A percentile compares a stretch with the other conserved stretches of the same genome.
These are phyloP conservation scores for Elsinoe batatas DNA, from an alignment of 2,329 filamentous ascomycete genomes.

Conservation along the genomic window DNA sequence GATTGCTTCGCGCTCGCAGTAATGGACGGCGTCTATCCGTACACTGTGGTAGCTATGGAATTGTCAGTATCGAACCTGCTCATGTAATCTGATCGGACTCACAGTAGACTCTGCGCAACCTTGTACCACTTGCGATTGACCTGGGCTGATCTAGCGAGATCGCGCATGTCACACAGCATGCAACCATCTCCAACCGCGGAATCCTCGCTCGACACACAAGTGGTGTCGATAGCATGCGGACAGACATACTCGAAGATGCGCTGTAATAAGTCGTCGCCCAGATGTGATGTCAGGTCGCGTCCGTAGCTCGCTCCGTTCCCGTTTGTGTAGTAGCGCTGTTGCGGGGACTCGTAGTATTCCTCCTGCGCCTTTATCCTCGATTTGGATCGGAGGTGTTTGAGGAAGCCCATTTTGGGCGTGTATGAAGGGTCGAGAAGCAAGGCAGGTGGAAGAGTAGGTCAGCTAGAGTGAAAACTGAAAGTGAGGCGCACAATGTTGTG, in stretches of 20 bases:
- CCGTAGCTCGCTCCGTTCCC: slow-evolving; percentile 19
- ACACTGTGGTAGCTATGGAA: slow-evolving; percentile 67
- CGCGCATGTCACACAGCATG: slow-evolving; percentile 87
- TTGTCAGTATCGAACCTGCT: slow-evolving; percentile 9
- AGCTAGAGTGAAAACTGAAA: not conserved
- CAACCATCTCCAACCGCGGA: slow-evolving; percentile 70
- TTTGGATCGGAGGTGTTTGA: slow-evolving; percentile 39
- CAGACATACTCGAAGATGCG: slow-evolving; percentile 76
- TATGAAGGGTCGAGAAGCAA: not conserved
- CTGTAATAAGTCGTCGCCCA: slow-evolving; percentile 61
- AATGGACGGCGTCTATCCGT: slow-evolving; percentile 88
- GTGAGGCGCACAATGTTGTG: not conserved
- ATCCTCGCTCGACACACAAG: slow-evolving; percentile 73
- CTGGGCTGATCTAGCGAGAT: slow-evolving; percentile 68
- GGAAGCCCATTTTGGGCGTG: slow-evolving; percentile 34
- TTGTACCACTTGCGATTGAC: slow-evolving; percentile 64
- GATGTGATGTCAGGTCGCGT: slow-evolving; percentile 35
- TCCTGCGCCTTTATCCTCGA: slow-evolving; percentile 30
- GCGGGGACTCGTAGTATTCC: slow-evolving; percentile 13
- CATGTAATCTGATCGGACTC: slow-evolving; percentile 31
- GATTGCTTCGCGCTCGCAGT: slow-evolving; percentile 77
- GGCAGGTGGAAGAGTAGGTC: not conserved
- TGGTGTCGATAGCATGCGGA: slow-evolving; percentile 67
- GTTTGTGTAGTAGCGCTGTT: slow-evolving; percentile 13
- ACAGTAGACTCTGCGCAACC: slow-evolving; percentile 52